A percentile compares a stretch with the other conserved stretches of the same genome.
Evolutionary conservation across 495 filamentous ascomycete genomes (phyloP).

Genomic region (Chaetomium fimeti): DNA sequence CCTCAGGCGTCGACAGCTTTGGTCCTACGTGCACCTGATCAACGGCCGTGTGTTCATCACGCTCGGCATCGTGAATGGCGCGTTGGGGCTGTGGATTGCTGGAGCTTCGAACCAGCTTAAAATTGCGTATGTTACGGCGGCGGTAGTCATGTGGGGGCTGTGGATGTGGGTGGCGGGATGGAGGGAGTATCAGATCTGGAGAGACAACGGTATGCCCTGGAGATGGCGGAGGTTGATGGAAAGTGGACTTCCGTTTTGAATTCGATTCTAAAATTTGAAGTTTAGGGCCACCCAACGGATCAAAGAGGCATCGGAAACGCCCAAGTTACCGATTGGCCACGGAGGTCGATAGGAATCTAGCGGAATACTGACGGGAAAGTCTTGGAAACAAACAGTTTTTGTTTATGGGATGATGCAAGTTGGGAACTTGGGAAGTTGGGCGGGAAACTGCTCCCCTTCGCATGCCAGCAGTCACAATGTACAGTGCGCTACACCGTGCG

Average conservation of each 20-base stretch:
- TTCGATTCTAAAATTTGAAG: too few relatives aligned
- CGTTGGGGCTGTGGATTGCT: constrained; percentile 57
- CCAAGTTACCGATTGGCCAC: too few relatives aligned
- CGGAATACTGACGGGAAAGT: too few relatives aligned
- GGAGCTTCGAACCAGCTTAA: constrained; percentile 30
- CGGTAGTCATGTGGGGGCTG: constrained; percentile 35
- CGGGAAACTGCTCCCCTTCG: too few relatives aligned
- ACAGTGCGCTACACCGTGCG: too few relatives aligned
- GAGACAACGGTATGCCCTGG: not conserved
- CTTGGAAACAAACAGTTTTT: too few relatives aligned
- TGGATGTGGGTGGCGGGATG: constrained; percentile 36
- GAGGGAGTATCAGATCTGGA: constrained; percentile 27
- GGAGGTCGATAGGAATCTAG: too few relatives aligned
- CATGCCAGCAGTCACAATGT: too few relatives aligned
- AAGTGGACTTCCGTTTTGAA: constrained; percentile 6
- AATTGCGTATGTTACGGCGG: constrained; percentile 40
- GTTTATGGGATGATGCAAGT: too few relatives aligned
- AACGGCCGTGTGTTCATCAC: constrained; percentile 60
- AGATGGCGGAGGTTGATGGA: constrained; percentile 6
- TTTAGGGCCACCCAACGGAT: too few relatives aligned
- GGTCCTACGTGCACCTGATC: constrained; percentile 63
- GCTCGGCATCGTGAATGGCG: constrained; percentile 67
- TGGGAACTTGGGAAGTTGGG: too few relatives aligned
- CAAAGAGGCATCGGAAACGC: too few relatives aligned
- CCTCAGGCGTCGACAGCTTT: constrained; percentile 46